These are phyloP conservation scores for Colletotrichum godetiae DNA, from an alignment of 2,329 filamentous ascomycete genomes.

Conservation along the genomic window DNA sequence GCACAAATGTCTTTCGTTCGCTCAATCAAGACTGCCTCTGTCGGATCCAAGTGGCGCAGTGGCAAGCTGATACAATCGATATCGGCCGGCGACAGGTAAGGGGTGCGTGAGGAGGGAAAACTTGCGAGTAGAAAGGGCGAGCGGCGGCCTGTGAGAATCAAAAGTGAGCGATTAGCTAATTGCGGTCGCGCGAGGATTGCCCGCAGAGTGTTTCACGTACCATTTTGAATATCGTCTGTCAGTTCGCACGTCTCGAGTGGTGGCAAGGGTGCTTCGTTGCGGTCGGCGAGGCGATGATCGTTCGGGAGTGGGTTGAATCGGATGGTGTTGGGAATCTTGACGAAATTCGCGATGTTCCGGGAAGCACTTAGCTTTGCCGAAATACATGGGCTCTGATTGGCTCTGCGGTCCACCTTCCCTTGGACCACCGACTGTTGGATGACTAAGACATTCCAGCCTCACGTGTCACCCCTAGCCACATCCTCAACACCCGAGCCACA, in stretches of 20 bases:
- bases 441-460: constrained; percentile 14
- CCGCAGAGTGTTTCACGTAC: constrained; percentile 40
- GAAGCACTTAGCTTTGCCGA: constrained; percentile 36
- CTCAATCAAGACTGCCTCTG: not conserved
- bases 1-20: not conserved
- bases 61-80: not conserved
- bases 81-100: not conserved
- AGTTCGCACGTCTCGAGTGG: constrained; percentile 22
- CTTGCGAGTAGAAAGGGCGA: constrained; percentile 54
- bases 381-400: constrained; percentile 33
- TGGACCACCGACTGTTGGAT: not conserved
- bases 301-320: constrained; percentile 6
- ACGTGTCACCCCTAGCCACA: not conserved
- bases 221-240: constrained; percentile 46
- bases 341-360: constrained; percentile 39
- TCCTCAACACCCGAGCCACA: not conserved
- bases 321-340: constrained; percentile 31
- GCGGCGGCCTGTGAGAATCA: constrained; percentile 46
- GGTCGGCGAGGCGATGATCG: constrained; percentile 29
- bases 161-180: constrained; percentile 49
- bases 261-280: constrained; percentile 29
- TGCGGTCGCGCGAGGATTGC: not conserved
- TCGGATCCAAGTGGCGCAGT: not conserved
- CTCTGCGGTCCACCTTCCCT: not conserved
- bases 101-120: constrained; percentile 29